Evolutionary conservation across 2,329 filamentous ascomycete genomes (phyloP).

Genomic region (Atkinsonella hypoxylon): DNA sequence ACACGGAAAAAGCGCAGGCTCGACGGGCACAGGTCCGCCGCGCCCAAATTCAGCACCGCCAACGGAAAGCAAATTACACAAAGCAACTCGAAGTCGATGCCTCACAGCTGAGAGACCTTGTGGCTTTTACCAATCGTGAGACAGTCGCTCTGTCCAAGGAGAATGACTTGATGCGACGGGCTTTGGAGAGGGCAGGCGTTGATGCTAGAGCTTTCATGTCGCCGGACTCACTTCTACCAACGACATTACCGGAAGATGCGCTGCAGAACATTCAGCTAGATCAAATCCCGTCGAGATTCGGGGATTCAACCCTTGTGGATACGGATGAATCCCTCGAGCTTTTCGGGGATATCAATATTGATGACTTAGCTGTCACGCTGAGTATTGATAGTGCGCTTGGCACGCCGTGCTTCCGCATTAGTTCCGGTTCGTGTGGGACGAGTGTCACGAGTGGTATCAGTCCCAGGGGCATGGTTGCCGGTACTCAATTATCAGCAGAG

Average conservation of each 20-base stretch:
- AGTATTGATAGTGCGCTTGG: conserved; percentile 28
- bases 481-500: conserved; percentile 19
- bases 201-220: neutral
- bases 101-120: conserved; percentile 32
- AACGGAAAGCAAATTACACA: conserved; percentile 43
- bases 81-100: conserved; percentile 42
- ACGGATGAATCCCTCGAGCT: conserved; percentile 12
- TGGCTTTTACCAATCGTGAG: conserved; percentile 30
- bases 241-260: neutral
- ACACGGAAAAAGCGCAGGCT: conserved; percentile 29
- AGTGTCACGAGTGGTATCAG: conserved; percentile 11
- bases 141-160: conserved; percentile 23
- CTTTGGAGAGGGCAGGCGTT: conserved; percentile 19
- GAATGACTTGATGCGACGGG: conserved; percentile 30
- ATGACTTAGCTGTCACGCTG: conserved; percentile 29
- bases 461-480: conserved; percentile 12
- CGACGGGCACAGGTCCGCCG: conserved; percentile 40
- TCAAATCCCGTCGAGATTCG: neutral
- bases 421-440: conserved; percentile 13
- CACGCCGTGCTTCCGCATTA: conserved; percentile 32
- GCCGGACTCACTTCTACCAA: neutral
- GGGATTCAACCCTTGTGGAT: neutral
- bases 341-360: conserved; percentile 23
- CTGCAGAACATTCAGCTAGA: conserved; percentile 5
- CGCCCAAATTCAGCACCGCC: conserved; percentile 43